Evolutionary conservation across 2,329 filamentous ascomycete genomes (phyloP), one percentile per base, ranked within the genome.

Genomic region (Fusarium dlaminii): DNA sequence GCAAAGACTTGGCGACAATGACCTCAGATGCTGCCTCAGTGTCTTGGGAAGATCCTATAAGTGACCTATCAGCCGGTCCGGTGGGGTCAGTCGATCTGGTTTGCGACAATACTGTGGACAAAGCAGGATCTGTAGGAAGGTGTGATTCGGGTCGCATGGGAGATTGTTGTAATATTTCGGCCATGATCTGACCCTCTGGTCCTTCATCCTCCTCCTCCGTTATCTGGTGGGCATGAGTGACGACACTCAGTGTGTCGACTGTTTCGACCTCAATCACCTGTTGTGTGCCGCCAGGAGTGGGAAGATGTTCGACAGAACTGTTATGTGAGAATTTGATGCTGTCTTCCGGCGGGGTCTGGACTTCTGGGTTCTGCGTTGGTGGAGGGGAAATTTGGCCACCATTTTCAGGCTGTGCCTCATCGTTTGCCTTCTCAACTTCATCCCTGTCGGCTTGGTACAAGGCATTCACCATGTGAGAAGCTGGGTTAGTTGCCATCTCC

Each of bases 111-210:
- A 59, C 37, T 34, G 76, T 51, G 52, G 32, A 56, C 40, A 48
- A 54, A 42, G 46, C 60, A 71, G 69, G 52, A 63, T 72, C 68
- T 36, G 27, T 61, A 54, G 56, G 45, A 39, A 58, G 48, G 55
- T 40, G 62, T 22, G 52, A 56, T 22, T 70, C 59, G 27, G 48
- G 55, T 32, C 55, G 71, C 30, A 57, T 52, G 6, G 79, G 77
- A 59, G 78, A 77, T 36, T 77, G 76, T 49, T 80, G 78, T 37
- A 79, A 56, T 36, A 77, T 77, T 66, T 80, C 79, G 36, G 73
- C 69, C 75, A 80, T 80, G 62, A 80, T 76, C 72, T 80, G 79
- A 65, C 78, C 72, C 36, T 79, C 74, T 45, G 72, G 77, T 24
- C 61, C 75, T 42, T 75, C 59, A 43, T 81, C 76, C 43, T 49